phyloP scores from a whole-genome alignment of 23 red algal genomes.

The Agarophyton chilense region DNA sequence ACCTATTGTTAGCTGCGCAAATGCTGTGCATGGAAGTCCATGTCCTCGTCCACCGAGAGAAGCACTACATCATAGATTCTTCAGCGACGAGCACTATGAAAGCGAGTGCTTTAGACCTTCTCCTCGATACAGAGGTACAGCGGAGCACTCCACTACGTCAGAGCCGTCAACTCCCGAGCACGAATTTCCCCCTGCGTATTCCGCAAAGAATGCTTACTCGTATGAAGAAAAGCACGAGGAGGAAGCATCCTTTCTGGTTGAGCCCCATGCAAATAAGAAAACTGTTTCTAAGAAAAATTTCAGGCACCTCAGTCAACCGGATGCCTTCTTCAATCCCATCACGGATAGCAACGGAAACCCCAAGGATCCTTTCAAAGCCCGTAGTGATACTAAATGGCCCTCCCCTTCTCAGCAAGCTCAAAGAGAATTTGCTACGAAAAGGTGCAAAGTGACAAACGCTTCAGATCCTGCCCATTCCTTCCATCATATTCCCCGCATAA shows the following conservation, averaged over 20 bases:
- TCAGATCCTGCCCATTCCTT: background rate
- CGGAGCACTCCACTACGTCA: background rate
- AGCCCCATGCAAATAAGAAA: background rate
- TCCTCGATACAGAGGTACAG: background rate
- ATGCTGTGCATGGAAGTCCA: background rate
- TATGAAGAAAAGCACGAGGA: background rate
- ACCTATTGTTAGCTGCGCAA: background rate
- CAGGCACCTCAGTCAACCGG: background rate
- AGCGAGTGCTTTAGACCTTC: background rate
- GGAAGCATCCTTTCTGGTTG: background rate
- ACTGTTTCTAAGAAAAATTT: background rate
- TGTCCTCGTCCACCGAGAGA: background rate
- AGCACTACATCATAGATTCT: background rate
- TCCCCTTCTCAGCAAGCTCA: background rate
- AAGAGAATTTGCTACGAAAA: background rate
- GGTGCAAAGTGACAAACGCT: background rate
- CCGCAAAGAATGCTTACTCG: background rate
- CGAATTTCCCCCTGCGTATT: too few species aligned
- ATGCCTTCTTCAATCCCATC: background rate
- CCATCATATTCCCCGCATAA: too few species aligned
- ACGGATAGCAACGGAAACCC: background rate
- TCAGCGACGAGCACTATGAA: conserved; percentile 3
- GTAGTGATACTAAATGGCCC: background rate
- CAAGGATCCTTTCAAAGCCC: background rate
- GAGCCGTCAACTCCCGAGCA: background rate